A percentile compares a stretch with the other conserved stretches of the same genome.
Evolutionary conservation across 768 basidiomycete genomes (phyloP).

Genomic region (Hemileccinum impolitum): DNA sequence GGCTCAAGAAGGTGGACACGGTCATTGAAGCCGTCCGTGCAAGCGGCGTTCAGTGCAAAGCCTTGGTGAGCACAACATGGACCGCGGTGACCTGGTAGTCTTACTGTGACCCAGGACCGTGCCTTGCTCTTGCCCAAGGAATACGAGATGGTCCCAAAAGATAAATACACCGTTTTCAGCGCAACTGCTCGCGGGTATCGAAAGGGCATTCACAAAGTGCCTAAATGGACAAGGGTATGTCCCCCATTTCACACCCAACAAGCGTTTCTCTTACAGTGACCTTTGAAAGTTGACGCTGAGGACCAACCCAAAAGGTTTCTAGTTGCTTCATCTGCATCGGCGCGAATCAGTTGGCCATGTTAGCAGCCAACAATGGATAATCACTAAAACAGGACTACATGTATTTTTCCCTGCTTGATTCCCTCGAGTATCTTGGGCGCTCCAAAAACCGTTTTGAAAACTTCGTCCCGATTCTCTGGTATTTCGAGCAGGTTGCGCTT

Average conservation of each 20-base stretch:
- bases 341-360: not conserved
- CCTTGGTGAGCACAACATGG: slow-evolving; percentile 58
- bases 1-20: slow-evolving; percentile 89
- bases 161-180: slow-evolving; percentile 94
- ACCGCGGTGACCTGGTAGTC: not conserved
- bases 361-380: not conserved
- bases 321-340: slow-evolving; percentile 32
- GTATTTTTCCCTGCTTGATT: slow-evolving; percentile 68
- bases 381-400: slow-evolving; percentile 73
- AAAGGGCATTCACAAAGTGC: slow-evolving; percentile 94
- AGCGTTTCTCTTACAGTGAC: slow-evolving; percentile 5
- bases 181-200: slow-evolving; percentile 70
- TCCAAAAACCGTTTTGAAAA: slow-evolving; percentile 72
- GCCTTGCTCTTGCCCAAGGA: slow-evolving; percentile 89
- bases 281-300: slow-evolving; percentile 69
- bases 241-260: not conserved
- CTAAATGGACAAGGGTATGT: slow-evolving; percentile 93
- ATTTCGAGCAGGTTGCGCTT: slow-evolving; percentile 74
- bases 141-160: slow-evolving; percentile 84
- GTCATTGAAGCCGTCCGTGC: slow-evolving; percentile 86
- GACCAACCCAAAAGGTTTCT: slow-evolving; percentile 92
- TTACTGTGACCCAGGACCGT: slow-evolving; percentile 45
- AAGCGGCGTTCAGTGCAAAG: slow-evolving; percentile 74
- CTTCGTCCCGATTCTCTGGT: slow-evolving; percentile 78
- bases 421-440: slow-evolving; percentile 56